phyloP scores from a whole-genome alignment of 768 basidiomycete species.

The Dacryopinax primogenitus region DNA sequence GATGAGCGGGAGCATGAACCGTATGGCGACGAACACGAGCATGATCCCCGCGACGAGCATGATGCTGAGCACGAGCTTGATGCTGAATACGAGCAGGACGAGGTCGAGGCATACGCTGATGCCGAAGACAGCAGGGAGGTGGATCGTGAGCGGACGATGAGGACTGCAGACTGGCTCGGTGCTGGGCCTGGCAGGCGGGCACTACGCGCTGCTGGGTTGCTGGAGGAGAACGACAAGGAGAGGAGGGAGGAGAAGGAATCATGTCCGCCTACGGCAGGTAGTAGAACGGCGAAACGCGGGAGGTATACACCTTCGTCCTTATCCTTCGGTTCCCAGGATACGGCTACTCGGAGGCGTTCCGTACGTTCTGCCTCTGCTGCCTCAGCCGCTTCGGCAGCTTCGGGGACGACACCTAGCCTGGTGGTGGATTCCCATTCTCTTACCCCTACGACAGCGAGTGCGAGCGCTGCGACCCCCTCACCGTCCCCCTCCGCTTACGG shows the following conservation, averaged over 20 bases:
- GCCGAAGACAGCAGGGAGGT: neutral
- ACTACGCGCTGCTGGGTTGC: neutral
- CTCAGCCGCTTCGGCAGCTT: no score
- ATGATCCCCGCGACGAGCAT: neutral
- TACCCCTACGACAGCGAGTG: neutral
- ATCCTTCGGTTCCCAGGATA: neutral
- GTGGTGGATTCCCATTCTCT: neutral
- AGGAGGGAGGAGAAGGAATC: constrained; percentile 1
- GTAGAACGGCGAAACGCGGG: neutral
- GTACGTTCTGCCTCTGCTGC: neutral
- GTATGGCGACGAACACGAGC: no score
- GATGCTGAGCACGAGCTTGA: neutral
- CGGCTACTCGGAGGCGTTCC: neutral
- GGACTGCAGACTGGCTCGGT: neutral
- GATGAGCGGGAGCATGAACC: no score
- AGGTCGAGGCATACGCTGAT: neutral
- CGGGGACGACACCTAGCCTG: no score
- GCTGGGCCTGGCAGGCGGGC: neutral
- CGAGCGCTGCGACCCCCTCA: neutral
- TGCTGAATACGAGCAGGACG: neutral
- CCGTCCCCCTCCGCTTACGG: neutral
- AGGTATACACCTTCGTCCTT: neutral
- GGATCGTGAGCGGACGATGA: neutral
- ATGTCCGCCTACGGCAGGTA: neutral
- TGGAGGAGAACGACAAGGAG: neutral